These are phyloP conservation scores for Brassica balearica DNA, from an alignment of 441 rosid genomes.

Conservation along the genomic window DNA sequence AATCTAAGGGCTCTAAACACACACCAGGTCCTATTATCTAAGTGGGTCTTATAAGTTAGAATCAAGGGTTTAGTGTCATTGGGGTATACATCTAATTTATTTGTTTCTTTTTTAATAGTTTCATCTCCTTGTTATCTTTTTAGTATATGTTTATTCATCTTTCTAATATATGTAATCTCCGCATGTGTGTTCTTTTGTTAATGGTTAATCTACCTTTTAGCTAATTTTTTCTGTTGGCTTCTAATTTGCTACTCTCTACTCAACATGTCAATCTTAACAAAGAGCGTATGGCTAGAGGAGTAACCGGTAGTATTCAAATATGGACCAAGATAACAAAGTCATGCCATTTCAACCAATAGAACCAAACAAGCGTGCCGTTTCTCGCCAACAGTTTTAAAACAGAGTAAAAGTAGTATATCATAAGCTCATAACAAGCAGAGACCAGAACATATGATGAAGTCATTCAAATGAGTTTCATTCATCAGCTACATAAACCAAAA, in stretches of 20 bases:
- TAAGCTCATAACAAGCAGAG: neutral
- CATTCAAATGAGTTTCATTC: slow-evolving; percentile 15
- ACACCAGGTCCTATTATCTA: slow-evolving; percentile 11
- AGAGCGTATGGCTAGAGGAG: neutral
- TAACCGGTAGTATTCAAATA: slow-evolving; percentile 10
- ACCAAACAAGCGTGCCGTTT: slow-evolving; percentile 7
- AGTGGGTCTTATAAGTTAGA: slow-evolving; percentile 31
- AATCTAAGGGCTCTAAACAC: neutral
- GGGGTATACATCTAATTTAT: slow-evolving; percentile 40
- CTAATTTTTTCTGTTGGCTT: neutral
- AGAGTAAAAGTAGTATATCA: neutral
- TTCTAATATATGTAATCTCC: slow-evolving; percentile 24
- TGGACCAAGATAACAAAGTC: neutral
- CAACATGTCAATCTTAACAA: slow-evolving; percentile 1
- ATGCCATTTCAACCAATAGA: slow-evolving; percentile 12
- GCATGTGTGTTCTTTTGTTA: slow-evolving; percentile 12
- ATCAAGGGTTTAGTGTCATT: slow-evolving; percentile 36
- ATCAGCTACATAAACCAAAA: slow-evolving; percentile 29
- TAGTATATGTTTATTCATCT: neutral
- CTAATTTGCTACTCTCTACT: neutral
- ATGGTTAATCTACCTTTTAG: slow-evolving; percentile 25
- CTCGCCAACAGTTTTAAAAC: neutral
- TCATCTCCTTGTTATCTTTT: neutral
- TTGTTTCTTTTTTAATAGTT: slow-evolving; percentile 6
- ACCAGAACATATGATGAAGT: slow-evolving; percentile 9